These are phyloP conservation scores for Debaryomyces subglobosus DNA, from an alignment of 1,139 yeast genomes.

Conservation along the genomic window DNA sequence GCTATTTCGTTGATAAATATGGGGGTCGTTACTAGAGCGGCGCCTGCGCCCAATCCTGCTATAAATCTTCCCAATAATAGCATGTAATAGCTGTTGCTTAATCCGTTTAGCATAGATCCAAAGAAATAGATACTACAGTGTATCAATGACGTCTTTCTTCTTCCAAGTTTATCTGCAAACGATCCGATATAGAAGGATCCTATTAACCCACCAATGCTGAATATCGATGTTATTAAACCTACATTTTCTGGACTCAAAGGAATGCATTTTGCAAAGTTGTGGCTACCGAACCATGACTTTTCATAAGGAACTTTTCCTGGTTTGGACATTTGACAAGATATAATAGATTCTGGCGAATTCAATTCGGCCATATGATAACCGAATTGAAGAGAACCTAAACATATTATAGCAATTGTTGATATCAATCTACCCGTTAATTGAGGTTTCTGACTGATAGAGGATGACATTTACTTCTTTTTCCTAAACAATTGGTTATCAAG, in stretches of 20 bases:
- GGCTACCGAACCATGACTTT: constrained; percentile 41
- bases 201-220: constrained; percentile 82
- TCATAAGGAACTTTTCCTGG: constrained; percentile 38
- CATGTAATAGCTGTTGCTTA: constrained; percentile 44
- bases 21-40: constrained; percentile 83
- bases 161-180: constrained; percentile 70
- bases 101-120: constrained; percentile 71
- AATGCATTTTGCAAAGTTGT: constrained; percentile 51
- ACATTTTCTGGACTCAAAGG: constrained; percentile 63
- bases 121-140: constrained; percentile 58
- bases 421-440: constrained; percentile 30
- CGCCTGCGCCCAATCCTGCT: constrained; percentile 86
- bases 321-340: constrained; percentile 36
- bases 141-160: constrained; percentile 58
- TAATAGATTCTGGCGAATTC: constrained; percentile 47
- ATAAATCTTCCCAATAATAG: constrained; percentile 73
- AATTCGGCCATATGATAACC: constrained; percentile 56
- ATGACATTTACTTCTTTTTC: constrained; percentile 1
- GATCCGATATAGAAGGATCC: constrained; percentile 77
- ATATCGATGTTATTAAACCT: constrained; percentile 82
- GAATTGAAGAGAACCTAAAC: constrained; percentile 51
- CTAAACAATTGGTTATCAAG: neutral
- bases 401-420: constrained; percentile 36
- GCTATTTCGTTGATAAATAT: constrained; percentile 78
- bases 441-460: neutral